Evolutionary conservation across 1,284 basidiomycete species (phyloP).

Genomic region (Papiliotrema flavescens): DNA sequence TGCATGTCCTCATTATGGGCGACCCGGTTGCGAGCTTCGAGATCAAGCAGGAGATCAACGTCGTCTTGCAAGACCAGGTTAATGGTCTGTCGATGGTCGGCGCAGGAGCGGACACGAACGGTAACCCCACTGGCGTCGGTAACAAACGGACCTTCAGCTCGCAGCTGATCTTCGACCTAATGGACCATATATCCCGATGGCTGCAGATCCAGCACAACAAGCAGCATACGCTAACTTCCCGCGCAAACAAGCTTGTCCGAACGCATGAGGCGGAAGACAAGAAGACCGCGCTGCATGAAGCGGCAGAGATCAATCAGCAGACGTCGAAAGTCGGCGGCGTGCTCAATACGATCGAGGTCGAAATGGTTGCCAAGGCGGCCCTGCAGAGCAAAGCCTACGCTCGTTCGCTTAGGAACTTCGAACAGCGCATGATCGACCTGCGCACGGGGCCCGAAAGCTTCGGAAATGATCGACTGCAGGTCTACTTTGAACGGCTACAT

Average conservation of each 20-base stretch:
- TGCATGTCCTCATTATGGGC: conserved; percentile 81
- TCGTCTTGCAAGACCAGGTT: conserved; percentile 85
- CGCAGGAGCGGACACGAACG: too few species aligned
- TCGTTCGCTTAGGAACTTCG: conserved; percentile 90
- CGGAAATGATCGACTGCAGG: conserved; percentile 58
- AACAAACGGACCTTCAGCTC: conserved; percentile 83
- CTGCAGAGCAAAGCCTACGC: conserved; percentile 93
- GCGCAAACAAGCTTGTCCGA: conserved; percentile 54
- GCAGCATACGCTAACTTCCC: conserved; percentile 51
- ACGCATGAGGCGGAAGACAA: not conserved
- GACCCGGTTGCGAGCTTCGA: conserved; percentile 59
- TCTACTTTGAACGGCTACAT: conserved; percentile 86
- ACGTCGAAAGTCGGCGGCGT: conserved; percentile 62
- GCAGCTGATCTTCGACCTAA: conserved; percentile 88
- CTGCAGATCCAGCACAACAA: conserved; percentile 57
- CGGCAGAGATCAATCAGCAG: not conserved
- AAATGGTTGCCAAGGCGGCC: conserved; percentile 88
- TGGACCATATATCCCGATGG: conserved; percentile 95
- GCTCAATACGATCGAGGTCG: conserved; percentile 76
- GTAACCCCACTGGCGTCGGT: conserved; percentile 38
- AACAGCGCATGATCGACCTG: conserved; percentile 65
- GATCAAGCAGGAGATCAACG: conserved; percentile 73
- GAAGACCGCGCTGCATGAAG: not conserved
- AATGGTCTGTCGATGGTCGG: conserved; percentile 52
- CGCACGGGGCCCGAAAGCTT: conserved; percentile 48